These are phyloP conservation scores for Apostasia shenzhenica DNA, from an alignment of 106 monocot genomes.

Conservation along the genomic window DNA sequence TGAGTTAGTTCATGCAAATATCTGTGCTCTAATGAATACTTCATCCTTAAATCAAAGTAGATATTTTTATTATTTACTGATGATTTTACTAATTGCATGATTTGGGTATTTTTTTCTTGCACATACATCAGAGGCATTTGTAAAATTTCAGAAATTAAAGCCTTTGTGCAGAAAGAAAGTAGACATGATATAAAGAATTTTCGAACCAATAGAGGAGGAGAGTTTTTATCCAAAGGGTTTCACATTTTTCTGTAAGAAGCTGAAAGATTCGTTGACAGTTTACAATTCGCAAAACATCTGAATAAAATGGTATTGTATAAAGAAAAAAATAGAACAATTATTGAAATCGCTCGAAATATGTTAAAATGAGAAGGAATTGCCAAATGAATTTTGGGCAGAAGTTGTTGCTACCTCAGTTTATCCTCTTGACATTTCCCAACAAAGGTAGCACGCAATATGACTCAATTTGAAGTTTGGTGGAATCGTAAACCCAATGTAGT, in stretches of 20 bases:
- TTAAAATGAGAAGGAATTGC: slow-evolving; percentile 1
- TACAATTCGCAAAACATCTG: background rate
- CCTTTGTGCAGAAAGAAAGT: slow-evolving; percentile 13
- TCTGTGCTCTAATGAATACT: background rate
- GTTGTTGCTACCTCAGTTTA: slow-evolving; percentile 5
- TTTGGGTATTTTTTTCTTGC: slow-evolving; percentile 3
- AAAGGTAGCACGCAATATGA: slow-evolving; percentile 15
- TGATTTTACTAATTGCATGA: too few relatives aligned
- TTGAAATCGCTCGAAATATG: slow-evolving; percentile 16
- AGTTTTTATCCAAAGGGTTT: slow-evolving; percentile 10
- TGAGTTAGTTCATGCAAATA: background rate
- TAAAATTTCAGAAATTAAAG: slow-evolving; percentile 11
- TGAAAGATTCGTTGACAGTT: slow-evolving; percentile 7
- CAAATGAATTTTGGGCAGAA: slow-evolving; percentile 15
- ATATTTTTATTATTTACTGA: too few relatives aligned
- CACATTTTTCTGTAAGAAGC: background rate
- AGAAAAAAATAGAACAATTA: background rate
- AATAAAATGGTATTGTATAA: slow-evolving; percentile 3
- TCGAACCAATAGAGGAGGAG: slow-evolving; percentile 12
- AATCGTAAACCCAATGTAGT: slow-evolving; percentile 10
- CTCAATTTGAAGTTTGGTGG: slow-evolving; percentile 16
- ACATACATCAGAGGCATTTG: slow-evolving; percentile 6
- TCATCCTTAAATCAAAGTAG: background rate
- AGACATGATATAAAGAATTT: slow-evolving; percentile 6
- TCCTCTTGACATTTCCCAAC: slow-evolving; percentile 5